Evolutionary conservation across 306 rosid genomes (phyloP), one percentile per base, ranked within the genome.

Genomic region (Urtica urens): DNA sequence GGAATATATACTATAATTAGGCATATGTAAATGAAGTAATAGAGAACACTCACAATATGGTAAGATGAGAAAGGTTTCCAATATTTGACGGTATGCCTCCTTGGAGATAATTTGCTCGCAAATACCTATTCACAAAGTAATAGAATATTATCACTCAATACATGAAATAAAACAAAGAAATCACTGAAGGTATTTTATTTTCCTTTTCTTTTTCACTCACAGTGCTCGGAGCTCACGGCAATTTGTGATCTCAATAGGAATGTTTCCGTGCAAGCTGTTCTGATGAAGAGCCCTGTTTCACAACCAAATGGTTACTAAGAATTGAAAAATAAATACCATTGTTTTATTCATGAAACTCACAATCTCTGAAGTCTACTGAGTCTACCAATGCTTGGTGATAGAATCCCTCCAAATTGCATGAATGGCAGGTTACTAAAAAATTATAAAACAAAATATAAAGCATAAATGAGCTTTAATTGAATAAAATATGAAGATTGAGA

Each of bases 361-460:
- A 92, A 51, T 72, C 99, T 85, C 61, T 92, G 94, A 9, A 92
- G 58, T 74, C 84, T 72, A 51, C 72, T 82, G 38, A 92, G 99
- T 78, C 76, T 82, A 35, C 99, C 99, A 63, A 92, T 70, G 72
- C 87, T 85, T 55, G 99, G 96, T 63, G 96, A 85, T 37, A 92
- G 69, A 49, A 71, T 63, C 28, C 99, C 99, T 58, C 86, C 96
- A 18, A 92, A 78, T 46, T 92, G 96, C 86, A 82, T 69, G 60
- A 49, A 85, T 26, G 99, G 96, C 14, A 85, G 63, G 56, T 82
- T 92, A 60, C 99, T 92, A 80, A 58, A 71, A 67, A 70, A 53
- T 57, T 44, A 17, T 51, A 60, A 49, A 46, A 72, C 8, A 48
- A 16, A 54, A 59, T 53, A 44, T 69, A 10, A 10, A 55, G 6